Base-by-base conservation (phyloP, 2,329 filamentous ascomycete genomes). In the Fusarium veterinarium region DNA sequence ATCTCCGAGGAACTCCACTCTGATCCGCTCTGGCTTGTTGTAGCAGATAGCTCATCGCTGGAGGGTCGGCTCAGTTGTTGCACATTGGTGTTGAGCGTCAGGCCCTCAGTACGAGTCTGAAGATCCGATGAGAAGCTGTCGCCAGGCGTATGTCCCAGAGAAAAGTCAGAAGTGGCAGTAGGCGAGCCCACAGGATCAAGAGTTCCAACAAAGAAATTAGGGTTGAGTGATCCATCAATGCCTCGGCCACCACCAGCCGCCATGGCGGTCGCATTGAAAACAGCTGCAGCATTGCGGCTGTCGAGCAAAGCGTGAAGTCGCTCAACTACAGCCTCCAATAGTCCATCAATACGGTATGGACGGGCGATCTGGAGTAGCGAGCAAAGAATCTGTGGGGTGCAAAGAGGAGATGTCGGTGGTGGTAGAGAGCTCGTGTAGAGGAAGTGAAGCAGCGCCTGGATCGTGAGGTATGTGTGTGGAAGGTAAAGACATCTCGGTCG, bases 191-290 rank as follows among this genome's bases (percentile, higher is more conserved):
- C 79, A 3, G 81, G 81, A 40, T 88, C 86, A 30, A 85, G 75
- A 76, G 84, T 83, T 11, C 86, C 83, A 10, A 89, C 86, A 75
- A 88, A 90, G 79, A 87, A 90, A 77, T 91, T 91, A 64, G 90
- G 90, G 75, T 91, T 90, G 35, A 91, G 82, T 3, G 84, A 86
- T 41, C 87, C 93, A 59, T 92, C 91, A 33, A 95, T 93, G 52
- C 93, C 93, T 52, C 95, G 90, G 1, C 96, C 96, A 31, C 96
- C 95, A 16, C 96, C 96, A 3, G 96, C 96, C 1, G 95, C 96
- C 96, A 98, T 98, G 59, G 96, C 96, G 0, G 95, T 96, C 1
- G 96, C 96, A 74, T 99, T 99, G 86, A 99, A 99, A 0, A 99
- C 95, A 10, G 96, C 96, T 0, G 96, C 96, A 0, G 96, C 95